A percentile compares a stretch with the other conserved stretches of the same genome.
Evolutionary conservation across 257 asterid species (phyloP).

Genomic region (Handroanthus guayacan): DNA sequence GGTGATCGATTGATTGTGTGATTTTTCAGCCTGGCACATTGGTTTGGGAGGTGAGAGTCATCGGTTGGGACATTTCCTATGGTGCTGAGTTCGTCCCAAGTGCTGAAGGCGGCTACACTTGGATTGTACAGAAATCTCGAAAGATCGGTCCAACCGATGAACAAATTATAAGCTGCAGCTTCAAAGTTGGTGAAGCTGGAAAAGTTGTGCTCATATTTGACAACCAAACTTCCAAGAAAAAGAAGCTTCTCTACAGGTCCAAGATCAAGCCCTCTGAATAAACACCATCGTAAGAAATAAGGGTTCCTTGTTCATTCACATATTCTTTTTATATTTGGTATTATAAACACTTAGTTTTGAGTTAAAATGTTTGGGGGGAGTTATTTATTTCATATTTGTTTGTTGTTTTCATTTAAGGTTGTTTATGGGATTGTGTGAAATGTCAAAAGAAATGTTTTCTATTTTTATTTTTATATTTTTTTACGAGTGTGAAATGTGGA

Average conservation of each 20-base stretch:
- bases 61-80: conserved; percentile 83
- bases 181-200: conserved; percentile 72
- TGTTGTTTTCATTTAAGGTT: conserved; percentile 42
- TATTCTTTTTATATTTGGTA: conserved; percentile 40
- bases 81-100: conserved; percentile 91
- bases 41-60: conserved; percentile 88
- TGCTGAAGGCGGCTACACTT: conserved; percentile 84
- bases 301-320: conserved; percentile 56
- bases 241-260: conserved; percentile 90
- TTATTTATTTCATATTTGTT: conserved; percentile 45
- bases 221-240: conserved; percentile 88
- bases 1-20: neutral
- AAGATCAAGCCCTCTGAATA: conserved; percentile 76
- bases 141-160: conserved; percentile 71
- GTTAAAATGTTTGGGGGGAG: conserved; percentile 41
- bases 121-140: conserved; percentile 77
- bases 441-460: conserved; percentile 31
- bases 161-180: conserved; percentile 67
- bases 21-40: conserved; percentile 62
- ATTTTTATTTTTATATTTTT: neutral
- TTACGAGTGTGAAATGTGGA: conserved; percentile 48
- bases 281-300: conserved; percentile 30
- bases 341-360: conserved; percentile 46
- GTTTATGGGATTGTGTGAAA: conserved; percentile 49
- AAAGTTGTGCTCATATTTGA: conserved; percentile 84